These are phyloP conservation scores for Populus davidiana DNA, from an alignment of 345 rosid species.

Conservation along the genomic window DNA sequence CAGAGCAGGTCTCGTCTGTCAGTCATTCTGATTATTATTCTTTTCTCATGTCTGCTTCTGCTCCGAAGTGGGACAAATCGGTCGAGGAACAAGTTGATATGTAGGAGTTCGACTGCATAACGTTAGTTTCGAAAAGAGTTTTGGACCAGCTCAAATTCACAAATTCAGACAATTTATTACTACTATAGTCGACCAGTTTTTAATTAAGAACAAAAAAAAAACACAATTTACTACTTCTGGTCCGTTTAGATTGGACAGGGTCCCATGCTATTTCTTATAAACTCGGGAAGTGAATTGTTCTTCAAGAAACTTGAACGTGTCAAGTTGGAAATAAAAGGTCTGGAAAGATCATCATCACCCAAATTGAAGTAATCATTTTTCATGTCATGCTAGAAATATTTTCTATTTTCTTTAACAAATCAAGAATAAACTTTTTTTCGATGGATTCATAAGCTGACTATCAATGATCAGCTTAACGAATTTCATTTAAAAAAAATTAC, in stretches of 20 bases:
- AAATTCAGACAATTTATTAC: background rate
- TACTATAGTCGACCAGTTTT: background rate
- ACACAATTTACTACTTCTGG: background rate
- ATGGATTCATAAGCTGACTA: no score
- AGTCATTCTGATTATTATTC: background rate
- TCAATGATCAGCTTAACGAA: no score
- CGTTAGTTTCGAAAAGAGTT: no score
- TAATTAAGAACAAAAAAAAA: background rate
- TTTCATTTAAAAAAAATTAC: no score
- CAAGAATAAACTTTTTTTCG: no score
- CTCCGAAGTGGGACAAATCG: background rate
- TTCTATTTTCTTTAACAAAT: no score
- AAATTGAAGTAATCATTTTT: no score
- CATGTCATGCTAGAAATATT: no score
- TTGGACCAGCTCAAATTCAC: background rate
- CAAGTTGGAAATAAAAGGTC: no score
- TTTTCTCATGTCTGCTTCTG: background rate
- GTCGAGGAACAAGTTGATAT: background rate
- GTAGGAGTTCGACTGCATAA: no score
- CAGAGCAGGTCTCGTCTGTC: background rate
- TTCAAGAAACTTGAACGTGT: background rate
- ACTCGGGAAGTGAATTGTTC: background rate
- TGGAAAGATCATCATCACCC: no score
- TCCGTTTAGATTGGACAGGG: background rate
- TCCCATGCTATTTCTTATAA: background rate